Base-by-base conservation (phyloP, 306 rosid genomes). In the Rubus idaeus region DNA sequence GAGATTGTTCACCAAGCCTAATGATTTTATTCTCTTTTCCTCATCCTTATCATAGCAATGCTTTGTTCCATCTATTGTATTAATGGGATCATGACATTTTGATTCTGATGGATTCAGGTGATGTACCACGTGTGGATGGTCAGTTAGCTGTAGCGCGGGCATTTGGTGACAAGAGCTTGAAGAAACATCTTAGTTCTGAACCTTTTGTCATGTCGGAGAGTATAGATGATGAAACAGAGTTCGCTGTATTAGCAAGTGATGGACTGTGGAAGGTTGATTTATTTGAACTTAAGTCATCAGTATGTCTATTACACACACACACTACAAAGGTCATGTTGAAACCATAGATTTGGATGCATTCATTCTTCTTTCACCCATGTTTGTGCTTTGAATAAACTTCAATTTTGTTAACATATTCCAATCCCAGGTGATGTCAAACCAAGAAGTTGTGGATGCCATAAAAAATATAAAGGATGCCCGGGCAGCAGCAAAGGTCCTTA, bases 111-210 rank as follows among this genome's bases (percentile, higher is more conserved):
- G 9, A 74, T 79, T 70, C 81, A 92, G 97, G 99, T 72, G 98
- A 96, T 21, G 99, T 96, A 62, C 87, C 99, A 2, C 91, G 99
- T 35, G 99, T 96, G 42, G 99, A 96, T 62, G 99, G 98, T 41
- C 98, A 96, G 79, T 79, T 92, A 78, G 99, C 98, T 5, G 98
- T 96, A 75, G 92, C 99, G 8, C 87, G 99, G 84, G 98, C 99
- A 8, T 96, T 96, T 71, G 99, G 98, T 47, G 99, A 96, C 82
- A 96, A 90, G 86, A 91, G 90, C 87, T 86, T 96, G 86, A 96
- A 96, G 96, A 80, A 65, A 49, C 99, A 96, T 77, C 84, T 92
- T 61, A 96, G 94, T 72, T 96, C 98, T 7, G 98, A 92, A 47
- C 97, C 99, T 8, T 10, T 82, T 85, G 93, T 92, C 68, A 56